Percentiles rank a stretch among this genome's conserved stretches.
These are phyloP conservation scores for Meredithiella fracta DNA, from an alignment of 2,329 filamentous ascomycete genomes.

Conservation along the genomic window DNA sequence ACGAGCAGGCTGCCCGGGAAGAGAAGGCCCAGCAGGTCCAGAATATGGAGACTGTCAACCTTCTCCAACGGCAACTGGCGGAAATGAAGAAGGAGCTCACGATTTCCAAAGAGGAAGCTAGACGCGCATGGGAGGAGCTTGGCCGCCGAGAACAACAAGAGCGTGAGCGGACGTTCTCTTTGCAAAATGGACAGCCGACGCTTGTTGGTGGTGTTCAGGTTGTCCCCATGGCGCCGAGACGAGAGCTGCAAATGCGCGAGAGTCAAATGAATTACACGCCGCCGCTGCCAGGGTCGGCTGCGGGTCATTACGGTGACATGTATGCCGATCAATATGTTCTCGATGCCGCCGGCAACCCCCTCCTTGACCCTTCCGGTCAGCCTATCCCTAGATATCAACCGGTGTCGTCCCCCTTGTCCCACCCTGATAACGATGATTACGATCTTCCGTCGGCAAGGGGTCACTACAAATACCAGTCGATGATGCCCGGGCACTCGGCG, in stretches of 20 bases:
- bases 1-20: constrained; percentile 58
- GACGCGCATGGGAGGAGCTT: constrained; percentile 92
- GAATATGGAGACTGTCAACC: constrained; percentile 14
- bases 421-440: constrained; percentile 14
- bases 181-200: constrained; percentile 76
- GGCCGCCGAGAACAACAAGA: constrained; percentile 87
- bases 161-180: constrained; percentile 66
- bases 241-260: constrained; percentile 21
- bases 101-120: constrained; percentile 91
- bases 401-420: constrained; percentile 6
- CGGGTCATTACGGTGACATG: neutral
- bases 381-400: constrained; percentile 12
- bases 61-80: constrained; percentile 56
- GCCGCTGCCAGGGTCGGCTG: constrained; percentile 16
- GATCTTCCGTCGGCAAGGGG: constrained; percentile 25
- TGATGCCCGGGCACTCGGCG: neutral
- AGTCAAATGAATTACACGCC: constrained; percentile 11
- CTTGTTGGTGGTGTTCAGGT: constrained; percentile 88
- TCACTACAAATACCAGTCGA: constrained; percentile 14
- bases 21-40: constrained; percentile 31
- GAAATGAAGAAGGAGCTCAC: constrained; percentile 87
- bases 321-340: constrained; percentile 18
- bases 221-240: constrained; percentile 61
- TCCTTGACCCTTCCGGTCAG: constrained; percentile 19
- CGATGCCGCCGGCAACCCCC: constrained; percentile 16